These are phyloP conservation scores for Adansonia rubrostipa DNA, from an alignment of 441 rosid genomes.

Conservation along the genomic window DNA sequence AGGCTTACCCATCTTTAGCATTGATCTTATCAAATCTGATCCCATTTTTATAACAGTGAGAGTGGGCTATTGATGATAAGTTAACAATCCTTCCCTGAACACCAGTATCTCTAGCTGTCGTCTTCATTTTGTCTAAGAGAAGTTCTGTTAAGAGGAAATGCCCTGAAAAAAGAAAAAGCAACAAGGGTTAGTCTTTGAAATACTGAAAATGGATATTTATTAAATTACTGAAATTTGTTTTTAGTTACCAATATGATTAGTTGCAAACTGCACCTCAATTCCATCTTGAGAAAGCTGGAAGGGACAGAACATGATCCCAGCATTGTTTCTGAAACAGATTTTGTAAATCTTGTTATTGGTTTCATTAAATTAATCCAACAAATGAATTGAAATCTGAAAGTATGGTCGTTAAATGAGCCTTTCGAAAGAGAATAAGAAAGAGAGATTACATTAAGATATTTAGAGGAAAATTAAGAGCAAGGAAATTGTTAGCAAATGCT, in stretches of 20 bases:
- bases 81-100: slow-evolving; percentile 85
- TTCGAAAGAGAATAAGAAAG: background rate
- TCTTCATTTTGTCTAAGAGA: slow-evolving; percentile 81
- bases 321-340: slow-evolving; percentile 62
- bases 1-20: slow-evolving; percentile 45
- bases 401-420: background rate
- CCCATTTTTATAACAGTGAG: slow-evolving; percentile 61
- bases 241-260: slow-evolving; percentile 62
- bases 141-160: slow-evolving; percentile 86
- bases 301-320: slow-evolving; percentile 84
- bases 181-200: background rate
- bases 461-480: slow-evolving; percentile 58
- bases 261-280: slow-evolving; percentile 68
- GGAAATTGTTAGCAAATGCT: slow-evolving; percentile 50
- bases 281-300: slow-evolving; percentile 66
- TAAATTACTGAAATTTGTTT: background rate
- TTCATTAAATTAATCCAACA: background rate
- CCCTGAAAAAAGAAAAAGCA: slow-evolving; percentile 47
- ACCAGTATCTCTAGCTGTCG: slow-evolving; percentile 58
- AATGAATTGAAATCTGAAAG: no score
- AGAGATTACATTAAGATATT: slow-evolving; percentile 59
- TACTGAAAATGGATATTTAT: no score
- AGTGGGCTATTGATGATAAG: slow-evolving; percentile 85
- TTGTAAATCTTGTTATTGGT: background rate
- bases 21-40: slow-evolving; percentile 62